These are phyloP conservation scores for Neonectria ditissima DNA, from an alignment of 2,329 filamentous ascomycete species.

Conservation along the genomic window DNA sequence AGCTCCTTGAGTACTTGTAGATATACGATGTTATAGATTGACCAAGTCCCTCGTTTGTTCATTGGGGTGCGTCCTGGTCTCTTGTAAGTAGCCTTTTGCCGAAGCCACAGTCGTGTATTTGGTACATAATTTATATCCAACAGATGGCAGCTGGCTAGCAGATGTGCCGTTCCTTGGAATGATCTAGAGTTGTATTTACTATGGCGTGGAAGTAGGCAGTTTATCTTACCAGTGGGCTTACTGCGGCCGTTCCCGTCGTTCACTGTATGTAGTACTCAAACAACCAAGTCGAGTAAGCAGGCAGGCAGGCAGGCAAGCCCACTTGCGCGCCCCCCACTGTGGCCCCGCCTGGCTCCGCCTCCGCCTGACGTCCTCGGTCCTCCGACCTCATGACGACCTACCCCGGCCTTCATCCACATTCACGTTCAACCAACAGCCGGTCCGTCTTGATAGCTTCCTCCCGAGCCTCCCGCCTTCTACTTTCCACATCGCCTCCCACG, in stretches of 20 bases:
- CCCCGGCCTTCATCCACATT: constrained; percentile 7
- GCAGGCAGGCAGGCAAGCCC: neutral
- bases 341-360: constrained; percentile 25
- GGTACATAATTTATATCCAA: neutral
- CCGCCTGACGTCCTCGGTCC: constrained; percentile 32
- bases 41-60: neutral
- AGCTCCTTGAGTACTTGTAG: neutral
- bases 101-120: neutral
- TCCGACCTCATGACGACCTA: constrained; percentile 43
- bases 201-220: no score
- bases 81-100: no score
- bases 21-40: no score
- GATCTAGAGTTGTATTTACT: neutral
- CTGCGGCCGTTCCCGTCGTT: neutral
- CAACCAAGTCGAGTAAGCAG: neutral
- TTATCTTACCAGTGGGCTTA: no score
- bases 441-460: constrained; percentile 12
- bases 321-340: constrained; percentile 7
- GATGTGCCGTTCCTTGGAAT: neutral
- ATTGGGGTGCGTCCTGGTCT: no score
- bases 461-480: constrained; percentile 22
- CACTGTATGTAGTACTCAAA: neutral
- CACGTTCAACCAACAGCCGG: neutral
- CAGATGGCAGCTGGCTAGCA: neutral
- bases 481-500: neutral